Base-by-base conservation (phyloP, 2,329 filamentous ascomycete genomes). In the Hymenoscyphus scutula region DNA sequence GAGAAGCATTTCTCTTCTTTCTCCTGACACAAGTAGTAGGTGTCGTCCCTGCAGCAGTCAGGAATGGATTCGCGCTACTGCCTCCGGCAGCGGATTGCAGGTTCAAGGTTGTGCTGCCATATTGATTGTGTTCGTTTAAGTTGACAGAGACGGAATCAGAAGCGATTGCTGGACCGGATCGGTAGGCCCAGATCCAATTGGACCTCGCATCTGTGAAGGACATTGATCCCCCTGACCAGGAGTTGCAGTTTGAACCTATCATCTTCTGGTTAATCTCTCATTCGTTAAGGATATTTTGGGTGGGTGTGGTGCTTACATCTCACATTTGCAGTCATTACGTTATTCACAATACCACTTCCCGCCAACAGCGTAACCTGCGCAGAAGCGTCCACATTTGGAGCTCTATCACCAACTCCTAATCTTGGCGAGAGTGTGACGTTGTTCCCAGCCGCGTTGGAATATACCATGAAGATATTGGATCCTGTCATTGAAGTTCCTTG, bases 391-490 rank as follows among this genome's bases (percentile, higher is more conserved):
- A 77, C 71, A 17, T 70, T 64, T 1, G 84, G 84, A 65, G 75
- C 66, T 3, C 59, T 64, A 34, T 83, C 71, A 6, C 81, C 81
- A 13, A 68, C 75, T 8, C 78, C 79, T 6, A 76, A 67, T 48
- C 84, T 75, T 10, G 83, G 80, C 2, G 84, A 86, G 8, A 87
- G 67, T 0, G 84, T 87, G 15, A 87, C 81, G 65, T 85, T 86
- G 53, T 74, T 78, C 29, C 82, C 80, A 41, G 74, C 74, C 45
- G 78, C 74, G 29, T 79, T 77, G n/a, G 81, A 78, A 68, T 87
- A 87, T 5, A 85, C 76, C 53, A 86, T 74, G 69, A 87, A 86
- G 55, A 87, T 85, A 71, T 85, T 84, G 5, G 84, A 73, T 25
- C 79, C 80, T 17, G 72, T 67, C 84, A 87, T 87, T 23, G 71